Percentiles rank a stretch among this genome's conserved stretches.
These are phyloP conservation scores for Kazachstania psychrophila DNA, from an alignment of 805 yeast species.

Conservation along the genomic window DNA sequence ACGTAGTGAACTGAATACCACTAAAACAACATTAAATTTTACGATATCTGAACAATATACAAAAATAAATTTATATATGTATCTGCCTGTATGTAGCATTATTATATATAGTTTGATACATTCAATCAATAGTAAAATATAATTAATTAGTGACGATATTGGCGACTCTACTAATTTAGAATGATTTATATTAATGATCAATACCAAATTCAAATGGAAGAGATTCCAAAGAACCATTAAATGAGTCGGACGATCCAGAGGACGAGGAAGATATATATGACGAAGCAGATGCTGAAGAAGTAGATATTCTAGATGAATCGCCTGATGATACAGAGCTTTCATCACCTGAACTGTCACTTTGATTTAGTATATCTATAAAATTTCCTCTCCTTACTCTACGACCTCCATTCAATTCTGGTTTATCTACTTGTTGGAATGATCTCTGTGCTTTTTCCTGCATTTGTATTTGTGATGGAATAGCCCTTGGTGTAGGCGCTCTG, in stretches of 20 bases:
- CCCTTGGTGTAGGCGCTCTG: slow-evolving; percentile 7
- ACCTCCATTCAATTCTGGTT: no score
- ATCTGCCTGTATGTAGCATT: no score
- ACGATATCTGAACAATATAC: neutral
- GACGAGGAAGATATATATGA: slow-evolving; percentile 1
- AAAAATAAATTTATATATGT: no score
- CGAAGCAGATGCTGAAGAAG: neutral
- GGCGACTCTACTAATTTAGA: no score
- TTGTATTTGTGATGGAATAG: neutral
- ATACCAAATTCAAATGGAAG: slow-evolving; percentile 26
- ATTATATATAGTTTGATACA: no score
- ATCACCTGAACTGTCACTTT: slow-evolving; percentile 3
- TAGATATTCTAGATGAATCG: slow-evolving; percentile 1
- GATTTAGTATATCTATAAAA: slow-evolving; percentile 4
- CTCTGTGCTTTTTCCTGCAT: neutral
- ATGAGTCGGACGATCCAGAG: neutral
- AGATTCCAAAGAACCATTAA: slow-evolving; percentile 5
- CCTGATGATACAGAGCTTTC: neutral
- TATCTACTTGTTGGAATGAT: neutral
- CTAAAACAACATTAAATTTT: neutral
- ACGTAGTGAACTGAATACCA: no score
- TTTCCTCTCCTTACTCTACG: slow-evolving; percentile 5
- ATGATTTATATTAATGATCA: no score
- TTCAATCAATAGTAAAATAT: no score
- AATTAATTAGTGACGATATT: no score